Base-by-base conservation (phyloP, 208 protist species). In the Trichomonas vaginalis region DNA sequence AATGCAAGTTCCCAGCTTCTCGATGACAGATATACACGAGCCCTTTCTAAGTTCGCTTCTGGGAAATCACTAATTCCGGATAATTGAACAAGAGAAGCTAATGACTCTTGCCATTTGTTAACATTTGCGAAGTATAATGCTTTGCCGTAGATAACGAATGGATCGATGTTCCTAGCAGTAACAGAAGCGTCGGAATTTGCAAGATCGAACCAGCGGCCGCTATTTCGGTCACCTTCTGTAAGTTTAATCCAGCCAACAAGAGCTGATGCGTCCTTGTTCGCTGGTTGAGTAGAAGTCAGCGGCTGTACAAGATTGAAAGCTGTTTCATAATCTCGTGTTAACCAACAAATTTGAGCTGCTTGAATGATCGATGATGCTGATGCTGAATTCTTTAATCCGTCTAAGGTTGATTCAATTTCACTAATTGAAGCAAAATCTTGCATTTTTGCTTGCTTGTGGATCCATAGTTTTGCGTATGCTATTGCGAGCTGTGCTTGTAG, bases 351-450 rank as follows among this genome's bases (percentile, higher is more conserved):
- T 48, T 88, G 35, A 14, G 82, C 82, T 27, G 82, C 82, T 32
- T 88, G 82, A 46, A 88, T 40, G 37, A 88, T 40, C 8, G 82
- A 47, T 15, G 82, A 47, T 4, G 82, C 82, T 4, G 23, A 45
- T 9, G 82, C 32, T 88, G 82, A 88, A 32, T 88, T 88, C 9
- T 46, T 35, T 48, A 88, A 40, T 21, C 37, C 17, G 23, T 47
- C 82, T 17, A 88, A 45, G 21, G 23, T 23, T 15, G 14, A n/a
- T 88, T 88, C 82, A n/a, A 88, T n/a, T 32, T 88, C n/a, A 15
- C 32, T 40, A 9, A 88, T 88, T 48, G 82, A 88, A 46, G 82
- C 82, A 88, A 88, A 88, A 88, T 88, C 82, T 48, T 88, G 82
- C 32, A 88, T 88, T 88, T 88, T 88, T 0, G 82, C 82, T 40